Evolutionary conservation across 2,329 filamentous ascomycete genomes (phyloP), one percentile per base, ranked within the genome.

Genomic region (Knoxdaviesia capensis): DNA sequence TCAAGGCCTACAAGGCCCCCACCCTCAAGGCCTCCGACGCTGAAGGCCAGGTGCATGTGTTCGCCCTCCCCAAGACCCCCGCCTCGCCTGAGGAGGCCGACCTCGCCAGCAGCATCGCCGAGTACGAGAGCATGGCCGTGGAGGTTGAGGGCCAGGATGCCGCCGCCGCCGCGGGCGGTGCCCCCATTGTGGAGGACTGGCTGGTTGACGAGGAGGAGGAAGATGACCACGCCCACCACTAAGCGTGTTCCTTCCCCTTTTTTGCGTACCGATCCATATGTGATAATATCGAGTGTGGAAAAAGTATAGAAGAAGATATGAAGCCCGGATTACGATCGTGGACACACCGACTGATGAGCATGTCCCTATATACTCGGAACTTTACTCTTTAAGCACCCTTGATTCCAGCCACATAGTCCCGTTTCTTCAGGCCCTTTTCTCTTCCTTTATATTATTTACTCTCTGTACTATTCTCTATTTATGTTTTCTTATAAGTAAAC

Each of bases 121-220:
- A 85, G 59, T 98, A 98, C 74, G 88, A 96, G 74, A 74, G 66
- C 59, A 85, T 93, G 71, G 74, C 79, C 53, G 87, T 94, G 52
- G 90, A 98, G 65, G 79, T 96, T 50, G 88, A 96, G 71, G 88
- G 88, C 51, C 76, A 84, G 62, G 74, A 81, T 51, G 67, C 70
- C 52, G 61, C 64, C 46, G 71, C 70, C 49, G 69, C 74, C 59
- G 67, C 68, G 50, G 65, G 66, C 42, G 55, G 71, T 54, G 66
- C 72, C 44, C 69, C 78, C 46, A 64, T 62, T 45, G 60, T 71
- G 45, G 65, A 69, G 53, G 65, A 78, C 65, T 94, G 86, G 84
- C 82, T 93, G 53, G 85, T 87, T 62, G 78, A 85, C 59, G 79
- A 87, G 68, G 61, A 74, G 56, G 74, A 72, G 51, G 69, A 77